phyloP scores from a whole-genome alignment of 2,329 filamentous ascomycete species.

The Xylaria arbuscula region DNA sequence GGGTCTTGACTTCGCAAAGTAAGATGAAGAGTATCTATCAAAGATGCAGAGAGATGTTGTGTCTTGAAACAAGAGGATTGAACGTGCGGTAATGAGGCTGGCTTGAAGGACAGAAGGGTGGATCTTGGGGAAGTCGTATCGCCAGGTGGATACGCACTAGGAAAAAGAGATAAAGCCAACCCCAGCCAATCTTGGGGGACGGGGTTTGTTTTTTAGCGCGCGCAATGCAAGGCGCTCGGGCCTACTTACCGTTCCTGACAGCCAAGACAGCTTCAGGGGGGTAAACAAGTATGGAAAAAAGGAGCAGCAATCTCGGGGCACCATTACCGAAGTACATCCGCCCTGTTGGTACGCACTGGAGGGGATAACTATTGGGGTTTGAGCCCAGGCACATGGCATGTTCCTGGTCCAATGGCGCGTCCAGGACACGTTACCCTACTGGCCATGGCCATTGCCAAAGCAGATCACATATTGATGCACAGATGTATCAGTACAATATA shows the following conservation, averaged over 20 bases:
- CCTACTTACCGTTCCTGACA: slow-evolving; percentile 24
- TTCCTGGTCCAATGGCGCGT: neutral
- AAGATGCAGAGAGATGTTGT: slow-evolving; percentile 28
- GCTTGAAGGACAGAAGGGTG: slow-evolving; percentile 34
- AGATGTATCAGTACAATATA: neutral
- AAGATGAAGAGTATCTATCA: slow-evolving; percentile 22
- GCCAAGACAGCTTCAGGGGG: slow-evolving; percentile 24
- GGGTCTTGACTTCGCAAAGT: slow-evolving; percentile 17
- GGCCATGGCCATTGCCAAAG: neutral
- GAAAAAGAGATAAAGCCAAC: slow-evolving; percentile 34
- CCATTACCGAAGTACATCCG: slow-evolving; percentile 34
- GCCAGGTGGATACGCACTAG: slow-evolving; percentile 37
- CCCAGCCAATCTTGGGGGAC: slow-evolving; percentile 36
- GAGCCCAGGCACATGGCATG: neutral
- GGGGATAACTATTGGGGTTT: neutral
- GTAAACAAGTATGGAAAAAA: slow-evolving; percentile 14
- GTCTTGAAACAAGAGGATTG: slow-evolving; percentile 28
- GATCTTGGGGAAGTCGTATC: slow-evolving; percentile 48
- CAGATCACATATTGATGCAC: neutral
- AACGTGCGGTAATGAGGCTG: slow-evolving; percentile 19
- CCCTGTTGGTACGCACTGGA: slow-evolving; percentile 9
- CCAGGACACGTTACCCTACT: neutral
- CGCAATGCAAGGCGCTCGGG: slow-evolving; percentile 39
- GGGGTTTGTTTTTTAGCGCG: slow-evolving; percentile 37
- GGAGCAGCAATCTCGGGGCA: slow-evolving; percentile 16